These are phyloP conservation scores for Podospora tetraspora DNA, from an alignment of 495 filamentous ascomycete genomes.

Conservation along the genomic window DNA sequence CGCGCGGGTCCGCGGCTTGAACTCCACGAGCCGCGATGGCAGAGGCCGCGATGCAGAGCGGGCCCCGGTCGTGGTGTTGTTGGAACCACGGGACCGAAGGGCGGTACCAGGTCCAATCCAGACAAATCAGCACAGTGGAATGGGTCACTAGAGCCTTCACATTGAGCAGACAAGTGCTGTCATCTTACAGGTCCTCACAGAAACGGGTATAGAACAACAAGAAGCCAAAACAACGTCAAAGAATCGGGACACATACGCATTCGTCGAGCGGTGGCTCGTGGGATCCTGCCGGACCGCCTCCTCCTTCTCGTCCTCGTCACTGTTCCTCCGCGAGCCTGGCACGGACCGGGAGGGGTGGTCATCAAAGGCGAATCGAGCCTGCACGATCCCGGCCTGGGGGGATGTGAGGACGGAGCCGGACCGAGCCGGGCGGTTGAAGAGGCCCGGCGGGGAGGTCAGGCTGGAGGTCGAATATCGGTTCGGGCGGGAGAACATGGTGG, in stretches of 20 bases:
- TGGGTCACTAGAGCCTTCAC: not conserved
- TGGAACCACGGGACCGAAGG: not conserved
- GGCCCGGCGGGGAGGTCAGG: conserved; percentile 70
- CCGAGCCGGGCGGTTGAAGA: conserved; percentile 67
- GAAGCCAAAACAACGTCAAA: not conserved
- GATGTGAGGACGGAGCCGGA: conserved; percentile 66
- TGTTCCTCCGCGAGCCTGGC: conserved; percentile 77
- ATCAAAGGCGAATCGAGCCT: conserved; percentile 46
- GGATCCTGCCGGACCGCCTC: conserved; percentile 58
- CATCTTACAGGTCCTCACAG: not conserved
- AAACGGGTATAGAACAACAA: not conserved
- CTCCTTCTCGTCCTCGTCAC: conserved; percentile 70
- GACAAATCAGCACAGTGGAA: not conserved
- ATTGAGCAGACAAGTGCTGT: not conserved
- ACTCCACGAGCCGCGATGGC: too few relatives aligned
- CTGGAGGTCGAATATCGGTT: conserved; percentile 80
- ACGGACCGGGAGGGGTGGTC: conserved; percentile 74
- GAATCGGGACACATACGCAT: conserved; percentile 51
- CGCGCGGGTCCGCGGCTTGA: too few relatives aligned
- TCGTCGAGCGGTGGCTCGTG: conserved; percentile 60
- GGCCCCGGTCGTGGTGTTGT: not conserved
- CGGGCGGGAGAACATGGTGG: conserved; percentile 66
- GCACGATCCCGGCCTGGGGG: conserved; percentile 50
- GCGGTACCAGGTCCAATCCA: not conserved
- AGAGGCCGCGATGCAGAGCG: too few relatives aligned